Evolutionary conservation across 495 filamentous ascomycete species (phyloP), one percentile per base, ranked within the genome.

Genomic region (Haplographium delicatum): DNA sequence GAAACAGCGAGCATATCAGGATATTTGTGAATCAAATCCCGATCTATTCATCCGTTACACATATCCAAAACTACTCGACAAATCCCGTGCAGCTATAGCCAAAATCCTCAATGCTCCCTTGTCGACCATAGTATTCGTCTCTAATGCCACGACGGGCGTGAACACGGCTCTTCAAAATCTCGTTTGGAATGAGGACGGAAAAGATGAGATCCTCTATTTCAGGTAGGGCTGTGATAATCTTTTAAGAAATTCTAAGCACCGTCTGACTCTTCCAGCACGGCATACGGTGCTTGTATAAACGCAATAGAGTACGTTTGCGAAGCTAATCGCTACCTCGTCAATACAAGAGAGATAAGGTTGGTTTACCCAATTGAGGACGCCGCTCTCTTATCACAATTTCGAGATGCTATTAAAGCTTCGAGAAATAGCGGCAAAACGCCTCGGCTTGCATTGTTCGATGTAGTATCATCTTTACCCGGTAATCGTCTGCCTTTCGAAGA

Each of bases 161-260:
- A 88, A 88, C 66, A 89, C 84, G 4, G 79, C 95, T 4, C 73
- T 96, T 15, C 80, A 82, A 45, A 89, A 85, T 61, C 62, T 95
- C 9, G 60, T 63, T 3, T 89, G 69, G 69, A 50, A 60, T 28
- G 10, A 37, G 56, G 61, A 75, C 48, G 63, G 72, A 0, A 74
- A 73, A 22, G 84, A 87, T 52, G 76, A 78, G 16, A 77, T 89
- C 35, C 51, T 89, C 20, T 73, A 75, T 53, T 91, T 95, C 60
- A 73, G 20, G 50, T 52, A 52, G 19, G 41, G n/a, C 16, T 15
- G 8, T 1, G 72, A 31, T 4, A 38, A 30, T 16, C 37, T 46
- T 24, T 46, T 20, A 10, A 5, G 20, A 31, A 19, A 15, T 22
- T 24, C n/a, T n/a, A n/a, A n/a, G n/a, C n/a, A 15, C 1, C n/a